Percentiles rank a stretch among this genome's conserved stretches.
These are phyloP conservation scores for Erythrophleum fordii DNA, from an alignment of 306 rosid species.

Conservation along the genomic window DNA sequence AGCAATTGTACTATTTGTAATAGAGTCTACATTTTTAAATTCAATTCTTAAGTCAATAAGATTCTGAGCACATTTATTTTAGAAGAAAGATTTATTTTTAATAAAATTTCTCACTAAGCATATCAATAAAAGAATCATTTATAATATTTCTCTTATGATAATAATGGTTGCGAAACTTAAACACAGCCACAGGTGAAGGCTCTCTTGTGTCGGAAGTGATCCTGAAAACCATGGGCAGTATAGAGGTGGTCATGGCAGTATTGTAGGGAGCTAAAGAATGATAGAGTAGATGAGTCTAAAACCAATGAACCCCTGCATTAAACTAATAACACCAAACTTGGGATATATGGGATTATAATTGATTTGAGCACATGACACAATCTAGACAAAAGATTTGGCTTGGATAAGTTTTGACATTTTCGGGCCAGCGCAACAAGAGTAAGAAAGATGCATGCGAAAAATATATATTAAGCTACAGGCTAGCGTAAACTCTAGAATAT, in stretches of 20 bases:
- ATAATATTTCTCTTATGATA: neutral
- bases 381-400: conserved; percentile 8
- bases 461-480: neutral
- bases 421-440: neutral
- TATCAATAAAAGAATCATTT: neutral
- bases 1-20: neutral
- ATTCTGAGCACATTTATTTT: neutral
- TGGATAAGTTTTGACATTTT: conserved; percentile 11
- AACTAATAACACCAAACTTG: neutral
- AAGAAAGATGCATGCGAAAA: neutral
- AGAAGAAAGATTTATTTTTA: neutral
- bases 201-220: neutral
- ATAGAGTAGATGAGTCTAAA: neutral
- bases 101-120: neutral
- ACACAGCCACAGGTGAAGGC: neutral
- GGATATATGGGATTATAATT: neutral
- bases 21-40: neutral
- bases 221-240: neutral
- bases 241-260: neutral
- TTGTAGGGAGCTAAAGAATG: neutral
- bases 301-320: conserved; percentile 1
- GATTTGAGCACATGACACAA: conserved; percentile 1
- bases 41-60: neutral
- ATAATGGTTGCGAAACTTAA: neutral
- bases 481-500: neutral